A percentile compares a stretch with the other conserved stretches of the same genome.
phyloP scores from a whole-genome alignment of 2,329 filamentous ascomycete species.

The Cladosporium colombiae region DNA sequence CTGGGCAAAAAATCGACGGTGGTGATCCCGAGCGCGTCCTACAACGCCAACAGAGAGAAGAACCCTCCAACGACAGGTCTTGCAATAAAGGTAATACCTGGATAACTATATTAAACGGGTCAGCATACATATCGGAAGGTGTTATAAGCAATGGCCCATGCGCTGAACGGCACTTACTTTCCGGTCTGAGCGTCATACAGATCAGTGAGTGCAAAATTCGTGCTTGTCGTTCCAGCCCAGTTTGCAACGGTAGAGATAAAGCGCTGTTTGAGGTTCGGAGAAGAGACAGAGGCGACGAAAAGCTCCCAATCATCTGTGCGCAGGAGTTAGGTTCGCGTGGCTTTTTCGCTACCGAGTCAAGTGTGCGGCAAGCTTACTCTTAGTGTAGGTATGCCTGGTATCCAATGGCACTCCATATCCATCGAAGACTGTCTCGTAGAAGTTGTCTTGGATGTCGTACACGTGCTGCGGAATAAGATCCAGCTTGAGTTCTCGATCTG shows the following conservation, averaged over 20 bases:
- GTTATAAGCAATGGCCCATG: too few species aligned
- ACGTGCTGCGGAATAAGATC: conserved; percentile 53
- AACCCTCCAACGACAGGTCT: conserved; percentile 55
- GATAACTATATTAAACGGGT: conserved; percentile 23
- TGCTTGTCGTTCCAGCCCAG: conserved; percentile 53
- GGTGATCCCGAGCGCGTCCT: not conserved
- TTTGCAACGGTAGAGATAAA: conserved; percentile 50
- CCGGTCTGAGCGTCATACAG: conserved; percentile 53
- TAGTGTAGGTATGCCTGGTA: conserved; percentile 47
- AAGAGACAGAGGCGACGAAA: conserved; percentile 50
- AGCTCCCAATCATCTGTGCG: conserved; percentile 52
- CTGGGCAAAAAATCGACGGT: not conserved
- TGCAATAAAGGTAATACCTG: conserved; percentile 44
- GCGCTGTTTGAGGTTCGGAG: conserved; percentile 46
- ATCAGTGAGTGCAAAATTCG: conserved; percentile 52
- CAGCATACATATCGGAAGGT: too few species aligned
- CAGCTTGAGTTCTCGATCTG: conserved; percentile 50
- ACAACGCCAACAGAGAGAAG: conserved; percentile 50
- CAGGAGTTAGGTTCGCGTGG: not conserved
- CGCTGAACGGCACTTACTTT: conserved; percentile 24
- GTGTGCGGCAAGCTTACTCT: conserved; percentile 23
- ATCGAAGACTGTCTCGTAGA: conserved; percentile 53
- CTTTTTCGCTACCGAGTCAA: not conserved
- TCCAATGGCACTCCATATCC: conserved; percentile 56
- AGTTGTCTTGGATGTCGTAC: conserved; percentile 56